Evolutionary conservation across 2,329 filamentous ascomycete genomes (phyloP), one percentile per base, ranked within the genome.

Genomic region (Aspergillus costaricaensis): DNA sequence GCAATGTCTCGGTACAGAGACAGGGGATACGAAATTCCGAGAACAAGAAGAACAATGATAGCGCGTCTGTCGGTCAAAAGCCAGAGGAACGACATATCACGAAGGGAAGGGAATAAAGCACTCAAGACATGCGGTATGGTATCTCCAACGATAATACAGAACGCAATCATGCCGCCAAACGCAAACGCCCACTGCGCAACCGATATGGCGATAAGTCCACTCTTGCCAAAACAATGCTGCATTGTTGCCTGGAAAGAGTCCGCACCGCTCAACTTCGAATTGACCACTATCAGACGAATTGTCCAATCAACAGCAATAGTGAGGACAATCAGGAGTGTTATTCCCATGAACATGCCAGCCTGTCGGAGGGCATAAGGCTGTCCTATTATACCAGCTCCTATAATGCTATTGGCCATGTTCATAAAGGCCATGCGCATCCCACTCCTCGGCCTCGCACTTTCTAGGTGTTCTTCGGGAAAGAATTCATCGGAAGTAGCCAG

Each of bases 351-450:
- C 68, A 99, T 84, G 6, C 95, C 95, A 7, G 95, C 95, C 79
- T 98, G 93, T 60, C 87, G 87, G 73, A 99, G 89, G n/a, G 95
- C 95, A 78, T 98, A 99, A 12, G 95, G 93, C 78, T 99, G 95
- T 3, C 91, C 87, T 68, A 89, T 89, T 61, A 89, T 89, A 2
- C 87, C 87, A 30, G 87, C 87, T 30, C 87, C 87, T 63, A 99
- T 97, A 75, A 99, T 99, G 70, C 91, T 96, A 80, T 99, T 99
- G 64, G 95, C 94, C 95, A 99, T 99, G 79, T 99, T 99, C 92
- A 98, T 96, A 68, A 99, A 98, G 3, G 95, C 94, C 74, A 90
- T 91, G 63, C 85, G 83, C 79, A 98, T 84, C 5, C 90, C 90
- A 60, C 91, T 96, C 79, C 94, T 94, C 50, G 94, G 92, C 59